phyloP scores from a whole-genome alignment of 768 basidiomycete genomes.

The Agaricus blazei region DNA sequence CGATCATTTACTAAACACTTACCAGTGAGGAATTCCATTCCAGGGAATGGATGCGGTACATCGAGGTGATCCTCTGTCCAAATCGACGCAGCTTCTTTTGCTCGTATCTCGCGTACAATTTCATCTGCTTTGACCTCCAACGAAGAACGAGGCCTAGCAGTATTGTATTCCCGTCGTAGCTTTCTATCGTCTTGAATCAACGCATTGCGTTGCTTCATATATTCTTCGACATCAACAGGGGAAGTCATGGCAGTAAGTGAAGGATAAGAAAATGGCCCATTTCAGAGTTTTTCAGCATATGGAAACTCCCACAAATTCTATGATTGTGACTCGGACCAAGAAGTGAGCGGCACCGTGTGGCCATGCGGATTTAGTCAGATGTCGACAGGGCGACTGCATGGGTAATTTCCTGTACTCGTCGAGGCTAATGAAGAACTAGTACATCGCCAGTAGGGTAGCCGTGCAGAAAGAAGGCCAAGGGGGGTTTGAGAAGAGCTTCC shows the following conservation, averaged over 20 bases:
- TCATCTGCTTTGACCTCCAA: conserved; percentile 51
- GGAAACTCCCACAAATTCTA: too few relatives aligned
- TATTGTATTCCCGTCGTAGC: conserved; percentile 43
- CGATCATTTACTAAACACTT: not conserved
- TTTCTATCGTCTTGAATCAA: conserved; percentile 43
- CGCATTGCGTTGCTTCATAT: conserved; percentile 26
- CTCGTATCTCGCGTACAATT: conserved; percentile 12
- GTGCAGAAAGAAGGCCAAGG: too few relatives aligned
- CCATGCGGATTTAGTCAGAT: too few relatives aligned
- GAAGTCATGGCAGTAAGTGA: conserved; percentile 6
- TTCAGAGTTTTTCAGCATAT: too few relatives aligned
- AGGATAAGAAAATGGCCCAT: not conserved
- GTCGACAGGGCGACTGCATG: too few relatives aligned
- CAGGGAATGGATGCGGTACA: conserved; percentile 12
- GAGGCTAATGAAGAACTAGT: too few relatives aligned
- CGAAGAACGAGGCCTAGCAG: conserved; percentile 22
- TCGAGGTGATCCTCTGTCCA: conserved; percentile 8
- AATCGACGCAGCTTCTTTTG: conserved; percentile 7
- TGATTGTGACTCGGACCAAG: too few relatives aligned
- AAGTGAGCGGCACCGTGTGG: too few relatives aligned
- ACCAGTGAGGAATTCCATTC: conserved; percentile 45
- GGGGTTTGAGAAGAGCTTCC: too few relatives aligned
- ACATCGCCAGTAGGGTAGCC: too few relatives aligned
- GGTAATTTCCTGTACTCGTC: too few relatives aligned
- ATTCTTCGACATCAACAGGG: conserved; percentile 19